Percentiles rank a stretch among this genome's conserved stretches.
Evolutionary conservation across 176 grass and related monocot genomes (phyloP).

Genomic region (Eleusine coracana): DNA sequence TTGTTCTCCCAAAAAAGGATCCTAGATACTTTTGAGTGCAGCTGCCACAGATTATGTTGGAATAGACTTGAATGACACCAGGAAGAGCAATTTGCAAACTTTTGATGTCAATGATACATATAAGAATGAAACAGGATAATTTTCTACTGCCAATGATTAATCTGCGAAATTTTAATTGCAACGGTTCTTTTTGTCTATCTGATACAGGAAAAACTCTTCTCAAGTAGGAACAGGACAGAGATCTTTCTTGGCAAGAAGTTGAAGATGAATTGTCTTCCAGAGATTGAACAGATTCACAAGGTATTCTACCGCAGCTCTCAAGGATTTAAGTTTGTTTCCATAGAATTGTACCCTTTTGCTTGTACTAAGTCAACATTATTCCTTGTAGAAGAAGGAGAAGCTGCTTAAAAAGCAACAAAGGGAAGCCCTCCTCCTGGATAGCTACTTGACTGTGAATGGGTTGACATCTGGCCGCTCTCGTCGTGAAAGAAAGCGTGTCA

Average conservation of each 20-base stretch:
- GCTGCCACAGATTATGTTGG: not conserved
- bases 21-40: not conserved
- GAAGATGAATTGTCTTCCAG: slow-evolving; percentile 86
- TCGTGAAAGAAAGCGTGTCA: slow-evolving; percentile 87
- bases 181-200: slow-evolving; percentile 31
- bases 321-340: slow-evolving; percentile 31
- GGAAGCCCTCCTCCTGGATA: slow-evolving; percentile 88
- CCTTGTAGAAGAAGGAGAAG: slow-evolving; percentile 87
- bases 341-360: not conserved
- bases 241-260: slow-evolving; percentile 91
- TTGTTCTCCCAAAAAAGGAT: not conserved
- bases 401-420: slow-evolving; percentile 94
- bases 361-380: slow-evolving; percentile 12
- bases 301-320: slow-evolving; percentile 54
- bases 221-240: slow-evolving; percentile 91
- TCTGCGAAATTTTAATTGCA: slow-evolving; percentile 23
- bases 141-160: not conserved
- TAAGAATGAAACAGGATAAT: slow-evolving; percentile 9
- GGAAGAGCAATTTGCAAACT: slow-evolving; percentile 15
- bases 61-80: not conserved
- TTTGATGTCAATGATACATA: slow-evolving; percentile 9
- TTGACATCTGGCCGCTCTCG: slow-evolving; percentile 82
- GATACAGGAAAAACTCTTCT: slow-evolving; percentile 90
- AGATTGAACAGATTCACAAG: slow-evolving; percentile 94
- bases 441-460: slow-evolving; percentile 71